A percentile compares a stretch with the other conserved stretches of the same genome.
Evolutionary conservation across 768 basidiomycete genomes (phyloP).

Genomic region (Agaricus subrufescens): DNA sequence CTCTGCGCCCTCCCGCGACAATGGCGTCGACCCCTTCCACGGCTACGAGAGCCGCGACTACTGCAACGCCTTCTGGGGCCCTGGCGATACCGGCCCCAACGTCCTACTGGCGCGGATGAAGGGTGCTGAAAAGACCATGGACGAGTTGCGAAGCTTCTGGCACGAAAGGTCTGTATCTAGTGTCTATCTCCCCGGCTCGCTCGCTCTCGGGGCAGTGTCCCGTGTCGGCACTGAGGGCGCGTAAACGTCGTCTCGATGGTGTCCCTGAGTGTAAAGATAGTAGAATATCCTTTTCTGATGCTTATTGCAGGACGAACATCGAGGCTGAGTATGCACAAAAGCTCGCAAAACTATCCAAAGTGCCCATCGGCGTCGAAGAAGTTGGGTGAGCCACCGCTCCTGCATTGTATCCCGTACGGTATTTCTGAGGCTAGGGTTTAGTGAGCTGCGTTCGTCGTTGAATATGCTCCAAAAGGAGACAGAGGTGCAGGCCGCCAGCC

Average conservation of each 20-base stretch:
- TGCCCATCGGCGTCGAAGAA: slow-evolving; percentile 79
- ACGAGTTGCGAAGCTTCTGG: slow-evolving; percentile 87
- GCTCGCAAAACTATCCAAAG: slow-evolving; percentile 73
- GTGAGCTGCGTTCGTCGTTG: slow-evolving; percentile 76
- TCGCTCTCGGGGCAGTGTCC: neutral
- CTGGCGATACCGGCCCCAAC: slow-evolving; percentile 80
- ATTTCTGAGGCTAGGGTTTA: slow-evolving; percentile 22
- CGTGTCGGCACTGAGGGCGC: neutral
- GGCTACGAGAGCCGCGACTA: slow-evolving; percentile 54
- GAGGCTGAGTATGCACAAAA: slow-evolving; percentile 93
- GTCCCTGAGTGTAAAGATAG: neutral
- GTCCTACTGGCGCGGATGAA: slow-evolving; percentile 87
- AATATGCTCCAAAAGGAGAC: slow-evolving; percentile 81
- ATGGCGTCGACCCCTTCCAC: slow-evolving; percentile 40
- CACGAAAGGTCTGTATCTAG: slow-evolving; percentile 75
- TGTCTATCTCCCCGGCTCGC: neutral
- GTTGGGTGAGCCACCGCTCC: slow-evolving; percentile 63
- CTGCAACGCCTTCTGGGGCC: slow-evolving; percentile 97
- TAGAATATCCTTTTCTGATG: slow-evolving; percentile 1
- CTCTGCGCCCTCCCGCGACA: slow-evolving; percentile 49
- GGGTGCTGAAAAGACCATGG: slow-evolving; percentile 78
- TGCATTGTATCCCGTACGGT: neutral
- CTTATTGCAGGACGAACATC: slow-evolving; percentile 60
- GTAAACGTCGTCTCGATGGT: neutral
- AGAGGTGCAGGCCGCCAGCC: slow-evolving; percentile 69